Evolutionary conservation across 805 yeast genomes (phyloP).

Genomic region (Candida argentea): DNA sequence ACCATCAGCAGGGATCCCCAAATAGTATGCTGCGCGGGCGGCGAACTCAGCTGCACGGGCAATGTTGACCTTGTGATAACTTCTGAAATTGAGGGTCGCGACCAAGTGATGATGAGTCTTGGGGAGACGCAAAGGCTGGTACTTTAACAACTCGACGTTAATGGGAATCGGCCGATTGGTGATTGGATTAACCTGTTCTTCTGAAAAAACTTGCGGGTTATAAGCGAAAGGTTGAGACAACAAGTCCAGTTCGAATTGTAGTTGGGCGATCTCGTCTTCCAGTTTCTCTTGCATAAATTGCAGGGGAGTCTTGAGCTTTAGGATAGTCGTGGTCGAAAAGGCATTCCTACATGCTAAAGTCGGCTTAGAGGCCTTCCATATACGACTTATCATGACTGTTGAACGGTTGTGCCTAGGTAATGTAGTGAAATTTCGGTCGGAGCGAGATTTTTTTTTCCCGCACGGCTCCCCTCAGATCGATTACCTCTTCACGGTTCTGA

Average conservation of each 20-base stretch:
- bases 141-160: constrained; percentile 71
- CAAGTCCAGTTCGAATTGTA: constrained; percentile 17
- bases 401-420: no score
- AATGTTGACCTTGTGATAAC: constrained; percentile 60
- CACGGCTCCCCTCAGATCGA: no score
- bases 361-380: no score
- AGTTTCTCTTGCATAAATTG: constrained; percentile 21
- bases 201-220: constrained; percentile 20
- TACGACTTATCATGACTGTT: no score
- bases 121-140: constrained; percentile 66
- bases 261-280: constrained; percentile 15
- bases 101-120: constrained; percentile 63
- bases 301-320: constrained; percentile 21
- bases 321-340: no score
- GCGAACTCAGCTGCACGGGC: constrained; percentile 79
- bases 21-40: constrained; percentile 78
- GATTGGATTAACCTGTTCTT: constrained; percentile 10
- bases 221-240: constrained; percentile 17
- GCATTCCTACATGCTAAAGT: no score
- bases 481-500: no score
- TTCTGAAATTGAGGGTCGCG: constrained; percentile 66
- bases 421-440: no score
- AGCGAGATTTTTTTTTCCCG: no score
- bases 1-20: constrained; percentile 79
- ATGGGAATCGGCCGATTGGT: constrained; percentile 61